Percentiles rank a stretch among this genome's conserved stretches.
These are phyloP conservation scores for Microcyclosporella mali DNA, from an alignment of 2,329 filamentous ascomycete species.

Conservation along the genomic window DNA sequence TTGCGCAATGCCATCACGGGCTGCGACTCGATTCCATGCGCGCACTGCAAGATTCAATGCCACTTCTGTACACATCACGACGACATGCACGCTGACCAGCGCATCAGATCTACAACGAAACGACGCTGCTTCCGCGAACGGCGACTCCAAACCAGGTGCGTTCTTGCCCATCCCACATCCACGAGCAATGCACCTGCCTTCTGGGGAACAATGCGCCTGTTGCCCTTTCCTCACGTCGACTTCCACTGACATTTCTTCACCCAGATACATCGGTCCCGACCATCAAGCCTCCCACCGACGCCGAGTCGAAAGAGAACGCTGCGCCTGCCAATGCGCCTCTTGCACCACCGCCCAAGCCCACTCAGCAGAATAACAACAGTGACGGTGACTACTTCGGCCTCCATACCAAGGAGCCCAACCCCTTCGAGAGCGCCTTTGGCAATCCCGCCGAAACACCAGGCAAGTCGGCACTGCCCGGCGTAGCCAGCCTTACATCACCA, in stretches of 20 bases:
- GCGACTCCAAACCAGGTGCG: constrained; percentile 17
- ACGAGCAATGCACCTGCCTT: too few relatives aligned
- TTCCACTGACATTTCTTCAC: not conserved
- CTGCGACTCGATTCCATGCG: not conserved
- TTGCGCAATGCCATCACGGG: not conserved
- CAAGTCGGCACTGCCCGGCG: constrained; percentile 72
- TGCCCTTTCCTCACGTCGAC: constrained; percentile 4
- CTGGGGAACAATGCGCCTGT: constrained; percentile 1
- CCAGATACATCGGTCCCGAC: constrained; percentile 24
- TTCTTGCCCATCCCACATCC: not conserved
- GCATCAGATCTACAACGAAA: constrained; percentile 12
- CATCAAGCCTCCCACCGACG: constrained; percentile 32
- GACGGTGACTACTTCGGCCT: constrained; percentile 48
- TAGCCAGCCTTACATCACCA: constrained; percentile 85
- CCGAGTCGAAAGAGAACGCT: constrained; percentile 23
- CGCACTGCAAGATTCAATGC: not conserved
- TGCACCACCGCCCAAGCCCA: constrained; percentile 46
- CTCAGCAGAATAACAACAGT: constrained; percentile 33
- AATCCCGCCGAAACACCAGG: constrained; percentile 71
- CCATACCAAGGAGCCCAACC: constrained; percentile 77
- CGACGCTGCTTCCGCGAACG: constrained; percentile 11
- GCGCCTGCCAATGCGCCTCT: constrained; percentile 43
- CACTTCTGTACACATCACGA: not conserved
- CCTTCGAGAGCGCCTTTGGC: constrained; percentile 92
- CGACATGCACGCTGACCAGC: constrained; percentile 9